phyloP scores from a whole-genome alignment of 192 early-diverging fungal genomes.

The Podila epigama region DNA sequence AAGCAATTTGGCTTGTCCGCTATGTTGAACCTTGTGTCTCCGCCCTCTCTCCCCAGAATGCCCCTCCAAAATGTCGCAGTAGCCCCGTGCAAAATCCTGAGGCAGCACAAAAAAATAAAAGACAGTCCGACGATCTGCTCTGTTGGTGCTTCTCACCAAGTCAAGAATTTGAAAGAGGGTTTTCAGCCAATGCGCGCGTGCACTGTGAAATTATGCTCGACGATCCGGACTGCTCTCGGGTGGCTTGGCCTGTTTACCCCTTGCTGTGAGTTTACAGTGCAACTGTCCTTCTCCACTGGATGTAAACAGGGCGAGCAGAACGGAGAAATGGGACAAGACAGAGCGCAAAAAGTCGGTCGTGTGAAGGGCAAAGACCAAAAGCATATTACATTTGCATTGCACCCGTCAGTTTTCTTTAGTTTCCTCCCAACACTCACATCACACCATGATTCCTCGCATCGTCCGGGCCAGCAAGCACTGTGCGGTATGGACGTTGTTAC shows the following conservation, averaged over 20 bases:
- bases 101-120: background rate
- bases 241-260: slow-evolving; percentile 1
- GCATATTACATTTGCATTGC: background rate
- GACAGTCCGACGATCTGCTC: background rate
- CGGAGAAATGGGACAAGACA: background rate
- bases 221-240: background rate
- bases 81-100: background rate
- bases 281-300: background rate
- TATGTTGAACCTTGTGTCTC: background rate
- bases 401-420: background rate
- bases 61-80: background rate
- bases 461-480: slow-evolving; percentile 23
- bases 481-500: background rate
- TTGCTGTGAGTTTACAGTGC: background rate
- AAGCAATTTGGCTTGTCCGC: background rate
- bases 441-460: slow-evolving; percentile 3
- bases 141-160: slow-evolving; percentile 17
- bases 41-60: background rate
- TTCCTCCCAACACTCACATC: background rate
- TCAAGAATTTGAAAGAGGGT: slow-evolving; percentile 51
- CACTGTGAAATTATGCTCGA: background rate
- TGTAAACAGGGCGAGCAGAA: no score
- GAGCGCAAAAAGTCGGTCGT: background rate
- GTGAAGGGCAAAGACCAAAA: background rate
- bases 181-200: slow-evolving; percentile 12